A percentile compares a stretch with the other conserved stretches of the same genome.
phyloP scores from a whole-genome alignment of 768 basidiomycete species.

The Goffeauzyma gilvescens region DNA sequence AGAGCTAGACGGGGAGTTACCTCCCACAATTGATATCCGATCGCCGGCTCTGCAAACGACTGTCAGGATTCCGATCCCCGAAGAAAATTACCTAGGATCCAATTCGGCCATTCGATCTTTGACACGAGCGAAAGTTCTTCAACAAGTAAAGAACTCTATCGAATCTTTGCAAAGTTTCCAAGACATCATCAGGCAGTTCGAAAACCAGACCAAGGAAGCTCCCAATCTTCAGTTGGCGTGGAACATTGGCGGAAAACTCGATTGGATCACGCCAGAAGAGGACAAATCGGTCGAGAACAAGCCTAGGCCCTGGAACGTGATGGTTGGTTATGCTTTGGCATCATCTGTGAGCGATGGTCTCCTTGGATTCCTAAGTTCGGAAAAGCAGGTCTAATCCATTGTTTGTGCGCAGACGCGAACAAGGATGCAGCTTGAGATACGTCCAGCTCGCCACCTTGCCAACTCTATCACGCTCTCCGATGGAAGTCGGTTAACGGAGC shows the following conservation, averaged over 20 bases:
- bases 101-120: slow-evolving; percentile 39
- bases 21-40: slow-evolving; percentile 48
- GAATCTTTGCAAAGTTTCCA: slow-evolving; percentile 45
- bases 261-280: slow-evolving; percentile 67
- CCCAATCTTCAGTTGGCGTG: slow-evolving; percentile 51
- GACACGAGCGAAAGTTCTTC: slow-evolving; percentile 44
- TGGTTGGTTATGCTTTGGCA: slow-evolving; percentile 59
- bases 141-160: slow-evolving; percentile 44
- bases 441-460: slow-evolving; percentile 51
- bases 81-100: slow-evolving; percentile 33
- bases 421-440: slow-evolving; percentile 43
- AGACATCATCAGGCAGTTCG: slow-evolving; percentile 40
- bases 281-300: slow-evolving; percentile 42
- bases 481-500: slow-evolving; percentile 45
- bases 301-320: slow-evolving; percentile 48
- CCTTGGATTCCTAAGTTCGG: not conserved
- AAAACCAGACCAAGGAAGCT: slow-evolving; percentile 39
- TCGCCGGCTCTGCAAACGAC: slow-evolving; percentile 50
- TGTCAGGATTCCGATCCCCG: slow-evolving; percentile 52
- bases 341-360: slow-evolving; percentile 39
- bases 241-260: slow-evolving; percentile 51
- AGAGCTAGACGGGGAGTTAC: slow-evolving; percentile 52
- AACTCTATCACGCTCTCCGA: slow-evolving; percentile 35
- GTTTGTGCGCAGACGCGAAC: not conserved
- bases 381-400: slow-evolving; percentile 4